Evolutionary conservation across 2,329 filamentous ascomycete genomes (phyloP).

Genomic region (Hymenoscyphus fraxineus): DNA sequence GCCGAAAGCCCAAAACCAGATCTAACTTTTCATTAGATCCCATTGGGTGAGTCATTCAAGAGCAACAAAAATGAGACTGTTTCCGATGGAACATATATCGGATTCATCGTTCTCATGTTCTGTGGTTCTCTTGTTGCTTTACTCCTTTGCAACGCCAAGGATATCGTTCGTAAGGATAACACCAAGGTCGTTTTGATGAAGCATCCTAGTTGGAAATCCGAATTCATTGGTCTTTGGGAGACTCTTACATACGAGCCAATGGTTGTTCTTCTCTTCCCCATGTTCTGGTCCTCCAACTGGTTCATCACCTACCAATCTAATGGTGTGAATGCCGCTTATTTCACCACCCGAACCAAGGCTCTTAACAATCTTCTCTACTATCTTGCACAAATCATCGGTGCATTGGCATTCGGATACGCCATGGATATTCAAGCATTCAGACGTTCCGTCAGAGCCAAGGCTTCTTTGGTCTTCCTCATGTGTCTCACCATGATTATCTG

Average conservation of each 20-base stretch:
- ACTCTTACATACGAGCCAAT: constrained; percentile 68
- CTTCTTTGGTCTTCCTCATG: constrained; percentile 58
- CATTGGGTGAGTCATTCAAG: constrained; percentile 69
- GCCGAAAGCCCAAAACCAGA: background rate
- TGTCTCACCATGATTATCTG: constrained; percentile 72
- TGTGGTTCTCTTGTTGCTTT: constrained; percentile 67
- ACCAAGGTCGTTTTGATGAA: constrained; percentile 83
- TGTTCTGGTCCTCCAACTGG: constrained; percentile 78
- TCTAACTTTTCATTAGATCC: constrained; percentile 46
- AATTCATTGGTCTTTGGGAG: constrained; percentile 71
- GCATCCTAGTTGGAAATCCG: constrained; percentile 80
- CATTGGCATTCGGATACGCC: constrained; percentile 66
- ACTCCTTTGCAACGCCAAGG: constrained; percentile 65
- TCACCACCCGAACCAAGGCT: constrained; percentile 70
- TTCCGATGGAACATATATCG: constrained; percentile 79
- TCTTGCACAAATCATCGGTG: constrained; percentile 72
- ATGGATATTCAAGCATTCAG: constrained; percentile 60
- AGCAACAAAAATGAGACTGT: constrained; percentile 48
- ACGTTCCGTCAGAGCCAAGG: constrained; percentile 65
- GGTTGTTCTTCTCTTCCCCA: constrained; percentile 72
- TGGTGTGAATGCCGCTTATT: constrained; percentile 64
- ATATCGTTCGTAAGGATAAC: constrained; percentile 72
- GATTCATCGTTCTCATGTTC: constrained; percentile 80
- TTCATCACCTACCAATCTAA: constrained; percentile 81
- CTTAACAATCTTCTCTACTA: constrained; percentile 80